Base-by-base conservation (phyloP, 148 eudicot genomes). In the Camellia sinensis region DNA sequence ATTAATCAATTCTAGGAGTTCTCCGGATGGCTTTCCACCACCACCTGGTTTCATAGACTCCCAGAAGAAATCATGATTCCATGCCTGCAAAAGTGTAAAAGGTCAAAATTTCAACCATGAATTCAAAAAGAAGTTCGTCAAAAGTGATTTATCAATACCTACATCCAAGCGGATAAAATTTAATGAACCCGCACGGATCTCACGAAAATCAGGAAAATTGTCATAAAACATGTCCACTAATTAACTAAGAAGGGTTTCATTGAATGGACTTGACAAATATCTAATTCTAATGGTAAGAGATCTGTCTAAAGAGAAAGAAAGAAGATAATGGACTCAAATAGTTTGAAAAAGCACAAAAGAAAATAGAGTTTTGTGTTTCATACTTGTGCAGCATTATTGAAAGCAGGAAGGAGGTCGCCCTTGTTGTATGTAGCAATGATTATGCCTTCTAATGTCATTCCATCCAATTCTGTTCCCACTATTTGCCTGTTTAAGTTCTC, bases 361-460 rank as follows among this genome's bases (percentile, higher is more conserved):
- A 29, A 0, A 9, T 10, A 57, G 14, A 52, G 52, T 11, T 17
- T 1, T 22, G 37, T 11, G 41, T 12, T 52, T n/a, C 77, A 54
- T 81, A 92, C 98, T 93, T 96, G 99, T 40, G 98, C 99, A 74
- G 98, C 99, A 88, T 92, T 96, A 80, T 96, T 91, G 78, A 96
- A 96, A 37, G 94, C 75, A n/a, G 99, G 95, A 80, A 90, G 95
- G 29, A 90, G 73, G 77, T 93, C 89, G 0, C 99, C 99, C 73
- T 90, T 90, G 86, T 96, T 96, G 82, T 94, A 96, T 44, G 95
- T 85, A 80, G 77, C 75, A 3, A 85, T 82, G 60, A 94, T 83
- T 19, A 90, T 78, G 17, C 87, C 93, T 68, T 94, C 97, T 56
- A 96, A 81, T 13, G 91, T 57, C 87, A 73, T 77, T 57, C 73